phyloP scores from a whole-genome alignment of 306 rosid genomes.

The Quercus cerris region DNA sequence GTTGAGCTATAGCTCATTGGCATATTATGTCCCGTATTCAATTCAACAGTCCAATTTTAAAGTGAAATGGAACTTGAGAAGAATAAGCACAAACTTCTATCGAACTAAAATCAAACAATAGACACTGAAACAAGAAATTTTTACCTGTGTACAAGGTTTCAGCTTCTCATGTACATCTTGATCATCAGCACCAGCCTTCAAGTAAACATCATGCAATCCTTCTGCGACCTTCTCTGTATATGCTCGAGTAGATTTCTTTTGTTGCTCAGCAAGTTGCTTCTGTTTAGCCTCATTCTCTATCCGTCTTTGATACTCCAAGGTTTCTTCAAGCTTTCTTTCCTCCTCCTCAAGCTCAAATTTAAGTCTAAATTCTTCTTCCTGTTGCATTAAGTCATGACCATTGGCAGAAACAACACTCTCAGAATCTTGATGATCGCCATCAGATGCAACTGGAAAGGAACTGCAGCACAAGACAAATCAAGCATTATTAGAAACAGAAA shows the following conservation, averaged over 20 bases:
- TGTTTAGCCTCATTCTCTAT: constrained; percentile 92
- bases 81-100: constrained; percentile 7
- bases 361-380: constrained; percentile 73
- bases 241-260: constrained; percentile 54
- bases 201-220: constrained; percentile 33
- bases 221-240: constrained; percentile 39
- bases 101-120: not conserved
- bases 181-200: constrained; percentile 33
- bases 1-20: not conserved
- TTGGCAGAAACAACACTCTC: constrained; percentile 42
- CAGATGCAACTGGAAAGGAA: constrained; percentile 42
- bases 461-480: constrained; percentile 51
- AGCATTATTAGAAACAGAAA: constrained; percentile 14
- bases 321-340: constrained; percentile 91
- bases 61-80: constrained; percentile 19
- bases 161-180: constrained; percentile 30
- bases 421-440: constrained; percentile 53
- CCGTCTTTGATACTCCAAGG: constrained; percentile 83
- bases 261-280: constrained; percentile 89
- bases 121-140: constrained; percentile 18
- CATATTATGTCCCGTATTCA: not conserved
- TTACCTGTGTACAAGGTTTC: constrained; percentile 49
- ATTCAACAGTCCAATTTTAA: constrained; percentile 18
- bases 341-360: constrained; percentile 84
- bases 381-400: constrained; percentile 56